These are phyloP conservation scores for Kitagawia praeruptora DNA, from an alignment of 129 eudicot genomes.

Conservation along the genomic window DNA sequence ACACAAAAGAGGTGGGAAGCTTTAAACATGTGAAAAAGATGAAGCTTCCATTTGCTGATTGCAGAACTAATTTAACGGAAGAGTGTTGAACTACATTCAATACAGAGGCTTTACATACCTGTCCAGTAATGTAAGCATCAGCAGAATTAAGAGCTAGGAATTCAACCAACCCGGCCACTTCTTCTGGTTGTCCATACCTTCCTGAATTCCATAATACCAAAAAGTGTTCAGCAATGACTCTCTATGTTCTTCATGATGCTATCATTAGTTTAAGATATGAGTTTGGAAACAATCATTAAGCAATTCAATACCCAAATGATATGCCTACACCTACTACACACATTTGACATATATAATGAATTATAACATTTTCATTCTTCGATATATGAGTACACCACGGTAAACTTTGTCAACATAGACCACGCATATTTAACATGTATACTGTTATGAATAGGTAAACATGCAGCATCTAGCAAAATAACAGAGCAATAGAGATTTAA, in stretches of 20 bases:
- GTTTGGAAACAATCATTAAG: neutral
- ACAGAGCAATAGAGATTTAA: neutral
- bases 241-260: neutral
- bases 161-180: slow-evolving; percentile 92
- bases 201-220: slow-evolving; percentile 30
- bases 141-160: slow-evolving; percentile 93
- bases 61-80: neutral
- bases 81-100: neutral
- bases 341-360: neutral
- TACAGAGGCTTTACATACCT: slow-evolving; percentile 33
- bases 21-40: neutral
- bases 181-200: slow-evolving; percentile 83
- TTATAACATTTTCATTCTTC: neutral
- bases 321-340: neutral
- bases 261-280: neutral
- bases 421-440: neutral
- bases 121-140: slow-evolving; percentile 90
- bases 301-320: neutral
- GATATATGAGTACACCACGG: neutral
- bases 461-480: neutral
- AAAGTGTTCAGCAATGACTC: neutral
- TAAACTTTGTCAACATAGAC: neutral
- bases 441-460: neutral
- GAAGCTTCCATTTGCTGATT: neutral
- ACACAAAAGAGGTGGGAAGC: neutral